A percentile compares a stretch with the other conserved stretches of the same genome.
Conservation (phyloP, 2,329 filamentous ascomycete genomes). For the Raffaelea arxii region DNA sequence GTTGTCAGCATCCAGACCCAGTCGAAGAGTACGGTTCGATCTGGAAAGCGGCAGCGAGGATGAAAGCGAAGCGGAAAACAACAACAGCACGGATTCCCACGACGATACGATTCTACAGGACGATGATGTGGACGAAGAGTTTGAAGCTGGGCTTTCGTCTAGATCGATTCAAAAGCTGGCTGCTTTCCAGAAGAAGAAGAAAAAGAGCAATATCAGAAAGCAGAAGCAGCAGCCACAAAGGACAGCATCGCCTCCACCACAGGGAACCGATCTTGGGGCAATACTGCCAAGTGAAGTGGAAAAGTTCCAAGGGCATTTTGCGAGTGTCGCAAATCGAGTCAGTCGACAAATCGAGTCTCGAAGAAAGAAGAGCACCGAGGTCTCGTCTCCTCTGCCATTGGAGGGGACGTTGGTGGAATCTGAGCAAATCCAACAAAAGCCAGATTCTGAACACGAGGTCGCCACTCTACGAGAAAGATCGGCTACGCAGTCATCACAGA, state of each 20-base stretch:
- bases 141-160: conserved; percentile 7
- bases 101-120: neutral
- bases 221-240: conserved; percentile 6
- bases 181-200: neutral
- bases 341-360: too few relatives aligned
- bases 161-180: neutral
- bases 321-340: conserved; percentile 8
- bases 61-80: neutral
- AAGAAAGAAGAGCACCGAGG: too few relatives aligned
- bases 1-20: neutral
- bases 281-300: conserved; percentile 25
- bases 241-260: conserved; percentile 34
- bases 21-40: conserved; percentile 25
- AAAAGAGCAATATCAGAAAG: neutral
- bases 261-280: conserved; percentile 16
- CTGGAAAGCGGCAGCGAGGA: conserved; percentile 5
- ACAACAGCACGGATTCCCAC: neutral
- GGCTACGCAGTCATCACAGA: too few relatives aligned
- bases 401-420: too few relatives aligned
- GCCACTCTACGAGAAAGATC: too few relatives aligned
- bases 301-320: conserved; percentile 23
- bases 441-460: too few relatives aligned
- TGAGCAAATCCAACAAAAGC: too few relatives aligned
- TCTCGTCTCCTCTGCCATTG: too few relatives aligned
- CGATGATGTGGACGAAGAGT: conserved; percentile 6